Evolutionary conservation across 2,329 filamentous ascomycete species (phyloP), one percentile per base, ranked within the genome.

Genomic region (Phymatotrichopsis omnivora): DNA sequence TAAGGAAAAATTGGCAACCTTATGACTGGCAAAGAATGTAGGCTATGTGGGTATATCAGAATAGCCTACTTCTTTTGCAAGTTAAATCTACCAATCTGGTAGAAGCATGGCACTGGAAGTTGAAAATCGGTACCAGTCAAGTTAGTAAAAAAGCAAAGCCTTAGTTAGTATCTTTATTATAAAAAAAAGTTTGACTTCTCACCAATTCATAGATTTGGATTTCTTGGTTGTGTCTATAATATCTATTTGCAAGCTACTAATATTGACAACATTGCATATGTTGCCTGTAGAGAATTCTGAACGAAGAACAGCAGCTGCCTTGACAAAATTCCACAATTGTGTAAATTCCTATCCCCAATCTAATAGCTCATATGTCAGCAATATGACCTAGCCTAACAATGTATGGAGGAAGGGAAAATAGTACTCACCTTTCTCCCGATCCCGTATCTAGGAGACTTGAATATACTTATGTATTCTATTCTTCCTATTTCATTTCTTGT

Each of bases 21-120:
- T 8, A 11, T 19, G 14, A 12, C 14, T 24, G 34, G 34, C 10
- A 7, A 6, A 8, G 7, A 12, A 19, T 20, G 14, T 38, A 22
- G 34, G 14, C 34, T 8, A 38, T 38, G 34, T 38, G n/a, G 10
- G 34, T 22, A 6, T 14, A 22, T 7, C 19, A 10, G 7, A 16
- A 38, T 38, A 20, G 34, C 24, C 14, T 12, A 8, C 34, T 38
- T 38, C 34, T 38, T 20, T 20, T 20, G 8, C 34, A 38, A 22
- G 19, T 38, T 20, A 38, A 7, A 12, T 20, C 34, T 8, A 38
- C 34, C 10, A 38, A 38, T 23, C 6, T 6, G 6, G 8, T 10
- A 6, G 34, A 38, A 7, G 19, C 34, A 6, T 38, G 34, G 34
- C 34, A 38, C 19, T 22, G 34, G 10, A 10, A 24, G 8, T 20